Conservation (phyloP, 108 stramenopile genomes). For the Skeletonema menzelii region DNA sequence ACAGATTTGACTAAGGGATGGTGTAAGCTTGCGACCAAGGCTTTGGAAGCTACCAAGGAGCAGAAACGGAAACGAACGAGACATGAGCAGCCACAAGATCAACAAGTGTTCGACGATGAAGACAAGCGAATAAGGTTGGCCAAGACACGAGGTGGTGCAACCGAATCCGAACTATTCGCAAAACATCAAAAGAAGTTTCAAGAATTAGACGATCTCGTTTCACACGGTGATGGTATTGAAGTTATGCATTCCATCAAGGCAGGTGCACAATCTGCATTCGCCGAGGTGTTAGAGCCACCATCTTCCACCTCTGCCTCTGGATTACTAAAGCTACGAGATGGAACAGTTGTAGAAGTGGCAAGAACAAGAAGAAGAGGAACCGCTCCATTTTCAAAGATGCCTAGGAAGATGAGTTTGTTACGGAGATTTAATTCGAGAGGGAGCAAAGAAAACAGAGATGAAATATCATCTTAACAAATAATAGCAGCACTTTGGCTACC, state of each 20-base stretch:
- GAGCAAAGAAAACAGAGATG: too few relatives aligned
- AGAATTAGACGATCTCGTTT: constrained; percentile 26
- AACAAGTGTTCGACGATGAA: neutral
- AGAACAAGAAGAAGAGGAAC: neutral
- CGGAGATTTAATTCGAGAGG: neutral
- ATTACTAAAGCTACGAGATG: neutral
- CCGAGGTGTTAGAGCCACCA: constrained; percentile 27
- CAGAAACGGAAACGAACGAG: constrained; percentile 41
- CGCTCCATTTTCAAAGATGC: neutral
- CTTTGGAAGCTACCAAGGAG: constrained; percentile 61
- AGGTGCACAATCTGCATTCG: constrained; percentile 19
- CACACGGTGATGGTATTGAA: constrained; percentile 39
- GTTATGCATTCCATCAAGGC: constrained; percentile 27
- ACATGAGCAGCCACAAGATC: neutral
- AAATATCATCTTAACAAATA: too few relatives aligned
- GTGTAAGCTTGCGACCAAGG: constrained; percentile 67
- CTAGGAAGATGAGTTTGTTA: neutral
- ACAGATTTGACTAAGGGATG: constrained; percentile 62
- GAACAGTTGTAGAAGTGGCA: neutral
- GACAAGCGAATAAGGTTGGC: neutral
- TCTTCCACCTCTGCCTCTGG: neutral
- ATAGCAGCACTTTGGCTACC: too few relatives aligned
- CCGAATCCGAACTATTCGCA: constrained; percentile 18
- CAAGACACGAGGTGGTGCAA: neutral
- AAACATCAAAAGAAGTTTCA: constrained; percentile 36